Base-by-base conservation (phyloP, 257 asterid genomes). In the Rehmannia glutinosa region DNA sequence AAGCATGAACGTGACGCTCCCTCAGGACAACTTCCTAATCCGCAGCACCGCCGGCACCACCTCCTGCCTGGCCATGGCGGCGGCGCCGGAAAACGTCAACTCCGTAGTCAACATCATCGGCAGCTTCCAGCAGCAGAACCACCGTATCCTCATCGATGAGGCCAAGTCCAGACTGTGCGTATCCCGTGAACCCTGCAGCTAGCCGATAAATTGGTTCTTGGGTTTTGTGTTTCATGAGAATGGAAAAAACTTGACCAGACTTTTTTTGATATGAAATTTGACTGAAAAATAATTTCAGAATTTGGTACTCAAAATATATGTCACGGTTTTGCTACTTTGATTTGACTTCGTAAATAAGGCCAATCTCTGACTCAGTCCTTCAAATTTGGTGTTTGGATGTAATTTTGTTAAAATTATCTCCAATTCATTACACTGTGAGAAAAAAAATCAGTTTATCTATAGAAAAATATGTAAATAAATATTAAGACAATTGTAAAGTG, bases 71-170 rank as follows among this genome's bases (percentile, higher is more conserved):
- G 96, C 96, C 66, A 87, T 92, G 89, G 96, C 96, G 73, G 90
- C 87, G 0, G 86, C 91, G 5, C 84, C 92, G 0, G 93, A 79
- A 0, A 43, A 51, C 20, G 83, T 87, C 1, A 83, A 87, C 80
- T 84, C 97, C 9, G 96, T 83, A 51, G 77, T 92, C 19, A 92
- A 89, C 62, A 95, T 89, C 52, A 87, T 92, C 50, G 95, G 89
- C 78, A 83, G 71, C 62, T 78, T 71, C 84, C 98, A 92, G 67
- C 98, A 92, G 53, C 98, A 92, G 75, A 92, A 92, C 77, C 95
- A 82, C 27, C 88, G 98, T 80, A 55, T 92, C 46, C 75, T 89
- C 16, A 82, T 92, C 63, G 94, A 89, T 43, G 81, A 69, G 10
- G 84, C 87, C 13, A 76, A 79, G 17, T 80, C 89, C 20, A 85